Base-by-base conservation (phyloP, 2,329 filamentous ascomycete species). In the Canariomyces notabilis region DNA sequence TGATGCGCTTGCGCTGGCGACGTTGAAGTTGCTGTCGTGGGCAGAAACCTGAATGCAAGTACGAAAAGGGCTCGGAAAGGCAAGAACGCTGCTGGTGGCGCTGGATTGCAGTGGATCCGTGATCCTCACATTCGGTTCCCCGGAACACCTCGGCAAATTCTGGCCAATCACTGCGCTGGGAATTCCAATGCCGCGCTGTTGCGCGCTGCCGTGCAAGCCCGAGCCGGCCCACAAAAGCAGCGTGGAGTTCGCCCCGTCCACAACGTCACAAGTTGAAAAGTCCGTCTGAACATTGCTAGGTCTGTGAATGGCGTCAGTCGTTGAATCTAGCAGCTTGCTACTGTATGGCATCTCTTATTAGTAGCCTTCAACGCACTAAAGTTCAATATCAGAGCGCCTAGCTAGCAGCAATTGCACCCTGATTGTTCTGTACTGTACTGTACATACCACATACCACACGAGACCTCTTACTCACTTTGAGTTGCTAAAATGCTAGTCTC, bases 121-220 rank as follows among this genome's bases (percentile, higher is more conserved):
- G 43, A 51, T 46, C 45, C 55, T 49, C 40, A 47, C 38, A 48
- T 40, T 49, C 40, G 50, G 48, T 47, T 49, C 44, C 42, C 50
- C 52, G 52, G 52, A 52, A 53, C 41, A 52, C 54, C 54, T 57
- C 54, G 54, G 54, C 37, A 49, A 43, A 53, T 20, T 31, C n/a
- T 31, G 44, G 34, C 54, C 53, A 57, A 57, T 57, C 40, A 49
- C 16, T 2, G 39, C n/a, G 31, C 16, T 4, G 11, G 22, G 44
- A 47, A 53, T 54, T 51, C 43, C 49, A 54, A 51, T 52, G 49
- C 44, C 38, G 32, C 7, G 42, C 14, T 8, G 31, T 12, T 29
- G 22, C 36, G 29, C 46, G 32, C 37, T 40, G 48, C 49, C 50
- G 50, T 45, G n/a, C 22, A 12, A 36, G 43, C 51, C 51, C 49